Evolutionary conservation across 345 rosid genomes (phyloP).

Genomic region (Bruguiera sexangula): DNA sequence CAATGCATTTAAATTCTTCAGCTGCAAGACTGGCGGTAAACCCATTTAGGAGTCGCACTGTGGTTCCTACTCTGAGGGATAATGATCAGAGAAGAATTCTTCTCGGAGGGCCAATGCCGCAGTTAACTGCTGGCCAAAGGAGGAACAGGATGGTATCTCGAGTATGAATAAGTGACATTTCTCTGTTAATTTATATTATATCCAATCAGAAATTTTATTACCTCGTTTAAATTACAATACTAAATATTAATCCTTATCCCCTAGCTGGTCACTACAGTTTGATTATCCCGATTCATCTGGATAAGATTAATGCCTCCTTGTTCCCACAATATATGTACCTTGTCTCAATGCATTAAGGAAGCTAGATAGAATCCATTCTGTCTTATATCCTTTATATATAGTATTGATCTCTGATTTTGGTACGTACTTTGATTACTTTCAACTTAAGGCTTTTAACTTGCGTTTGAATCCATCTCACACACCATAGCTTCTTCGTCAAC

Average conservation of each 20-base stretch:
- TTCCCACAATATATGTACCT: background rate
- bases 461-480: too few relatives aligned
- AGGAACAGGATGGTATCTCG: conserved; percentile 17
- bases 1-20: background rate
- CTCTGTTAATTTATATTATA: too few relatives aligned
- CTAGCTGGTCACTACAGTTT: background rate
- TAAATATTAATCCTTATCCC: background rate
- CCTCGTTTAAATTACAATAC: too few relatives aligned
- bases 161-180: conserved; percentile 18
- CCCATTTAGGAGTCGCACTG: background rate
- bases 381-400: too few relatives aligned
- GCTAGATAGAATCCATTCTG: too few relatives aligned
- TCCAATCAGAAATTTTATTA: too few relatives aligned
- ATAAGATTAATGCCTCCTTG: background rate
- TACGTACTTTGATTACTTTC: too few relatives aligned
- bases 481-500: too few relatives aligned
- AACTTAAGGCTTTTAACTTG: too few relatives aligned
- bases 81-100: background rate
- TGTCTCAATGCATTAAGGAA: background rate
- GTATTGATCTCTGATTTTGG: too few relatives aligned
- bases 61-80: conserved; percentile 11
- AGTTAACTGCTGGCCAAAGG: conserved; percentile 11
- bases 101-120: background rate
- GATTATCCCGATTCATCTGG: background rate
- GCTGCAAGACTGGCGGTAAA: conserved; percentile 10